These are phyloP conservation scores for Waltergamsia citrina DNA, from an alignment of 2,329 filamentous ascomycete genomes.

Conservation along the genomic window DNA sequence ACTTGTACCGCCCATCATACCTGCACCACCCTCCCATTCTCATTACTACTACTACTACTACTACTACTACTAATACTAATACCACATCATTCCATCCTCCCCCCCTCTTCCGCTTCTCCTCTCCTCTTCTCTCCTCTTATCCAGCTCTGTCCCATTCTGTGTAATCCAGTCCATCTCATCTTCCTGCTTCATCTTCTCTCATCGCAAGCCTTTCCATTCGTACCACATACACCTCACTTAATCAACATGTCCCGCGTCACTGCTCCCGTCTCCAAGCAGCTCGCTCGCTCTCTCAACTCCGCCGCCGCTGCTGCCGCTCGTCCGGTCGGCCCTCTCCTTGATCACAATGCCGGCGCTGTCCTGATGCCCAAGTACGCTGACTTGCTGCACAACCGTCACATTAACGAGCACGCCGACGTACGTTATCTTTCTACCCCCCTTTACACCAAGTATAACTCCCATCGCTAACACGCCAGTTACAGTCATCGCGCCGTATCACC, in stretches of 20 bases:
- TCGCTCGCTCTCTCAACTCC: constrained; percentile 34
- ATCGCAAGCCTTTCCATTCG: not conserved
- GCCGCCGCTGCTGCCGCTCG: constrained; percentile 24
- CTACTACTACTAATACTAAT: too few relatives aligned
- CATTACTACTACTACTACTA: too few relatives aligned
- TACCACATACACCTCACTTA: not conserved
- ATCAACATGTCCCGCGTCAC: constrained; percentile 38
- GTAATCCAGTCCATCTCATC: not conserved
- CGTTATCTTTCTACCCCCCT: constrained; percentile 10
- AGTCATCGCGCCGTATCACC: constrained; percentile 29
- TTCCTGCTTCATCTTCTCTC: too few relatives aligned
- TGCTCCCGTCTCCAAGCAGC: constrained; percentile 37
- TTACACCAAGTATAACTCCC: not conserved
- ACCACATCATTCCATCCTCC: too few relatives aligned
- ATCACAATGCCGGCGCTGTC: constrained; percentile 24
- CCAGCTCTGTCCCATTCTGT: not conserved
- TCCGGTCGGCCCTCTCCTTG: constrained; percentile 21
- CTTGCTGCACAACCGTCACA: constrained; percentile 25
- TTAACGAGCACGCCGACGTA: constrained; percentile 28
- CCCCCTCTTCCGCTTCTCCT: constrained; percentile 22
- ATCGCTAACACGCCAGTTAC: constrained; percentile 2
- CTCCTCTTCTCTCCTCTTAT: constrained; percentile 1
- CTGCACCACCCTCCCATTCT: too few relatives aligned
- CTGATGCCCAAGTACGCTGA: constrained; percentile 40
- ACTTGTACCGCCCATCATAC: too few relatives aligned